Percentiles rank a stretch among this genome's conserved stretches.
phyloP scores from a whole-genome alignment of 352 stramenopile species.

The Globisporangium paroecandrum region DNA sequence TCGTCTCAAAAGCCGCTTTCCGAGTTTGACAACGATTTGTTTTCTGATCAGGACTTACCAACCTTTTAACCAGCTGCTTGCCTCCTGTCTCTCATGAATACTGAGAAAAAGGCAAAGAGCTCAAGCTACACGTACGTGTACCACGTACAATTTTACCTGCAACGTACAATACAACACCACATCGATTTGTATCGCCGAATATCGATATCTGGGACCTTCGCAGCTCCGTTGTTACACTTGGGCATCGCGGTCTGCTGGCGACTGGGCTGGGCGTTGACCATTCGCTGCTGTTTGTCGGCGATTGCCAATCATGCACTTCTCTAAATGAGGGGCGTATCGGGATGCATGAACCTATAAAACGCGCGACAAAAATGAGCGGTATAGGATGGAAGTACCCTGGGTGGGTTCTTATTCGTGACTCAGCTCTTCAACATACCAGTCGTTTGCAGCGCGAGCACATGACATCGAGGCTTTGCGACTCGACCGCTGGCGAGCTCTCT shows the following conservation, averaged over 20 bases:
- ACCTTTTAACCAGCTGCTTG: slow-evolving; percentile 27
- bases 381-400: neutral
- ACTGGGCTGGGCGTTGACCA: slow-evolving; percentile 5
- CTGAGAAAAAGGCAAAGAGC: neutral
- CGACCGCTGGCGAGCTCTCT: slow-evolving; percentile 26
- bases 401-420: neutral
- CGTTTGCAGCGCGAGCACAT: slow-evolving; percentile 62
- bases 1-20: slow-evolving; percentile 30
- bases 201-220: no score
- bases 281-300: slow-evolving; percentile 32
- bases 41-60: slow-evolving; percentile 49
- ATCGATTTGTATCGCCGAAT: neutral
- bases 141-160: slow-evolving; percentile 8
- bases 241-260: neutral
- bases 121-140: neutral
- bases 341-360: slow-evolving; percentile 56
- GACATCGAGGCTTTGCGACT: slow-evolving; percentile 58
- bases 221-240: neutral
- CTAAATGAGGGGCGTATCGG: slow-evolving; percentile 64
- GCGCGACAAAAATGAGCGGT: neutral
- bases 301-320: slow-evolving; percentile 67
- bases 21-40: slow-evolving; percentile 56
- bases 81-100: neutral
- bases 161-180: slow-evolving; percentile 1
- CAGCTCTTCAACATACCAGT: slow-evolving; percentile 27